These are phyloP conservation scores for Hemileccinum hortonii DNA, from an alignment of 1,284 basidiomycete genomes.

Conservation along the genomic window DNA sequence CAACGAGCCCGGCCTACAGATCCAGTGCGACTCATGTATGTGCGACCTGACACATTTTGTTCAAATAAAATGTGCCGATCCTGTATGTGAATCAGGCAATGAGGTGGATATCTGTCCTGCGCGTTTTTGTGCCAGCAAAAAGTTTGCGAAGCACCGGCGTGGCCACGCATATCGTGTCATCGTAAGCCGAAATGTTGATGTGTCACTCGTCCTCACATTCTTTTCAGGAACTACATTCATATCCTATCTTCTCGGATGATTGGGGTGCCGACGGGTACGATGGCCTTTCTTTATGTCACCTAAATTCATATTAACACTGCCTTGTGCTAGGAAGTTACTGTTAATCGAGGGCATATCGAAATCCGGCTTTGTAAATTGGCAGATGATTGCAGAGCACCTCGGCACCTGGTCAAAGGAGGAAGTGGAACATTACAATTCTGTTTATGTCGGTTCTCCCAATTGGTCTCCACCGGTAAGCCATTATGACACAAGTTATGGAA, in stretches of 20 bases:
- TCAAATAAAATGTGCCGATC: slow-evolving; percentile 87
- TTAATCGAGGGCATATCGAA: slow-evolving; percentile 87
- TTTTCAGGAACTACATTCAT: slow-evolving; percentile 86
- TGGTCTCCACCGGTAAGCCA: slow-evolving; percentile 77
- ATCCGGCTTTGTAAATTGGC: slow-evolving; percentile 96
- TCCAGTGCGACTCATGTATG: slow-evolving; percentile 71
- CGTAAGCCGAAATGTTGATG: slow-evolving; percentile 46
- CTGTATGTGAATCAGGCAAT: slow-evolving; percentile 69
- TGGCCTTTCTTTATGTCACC: background rate
- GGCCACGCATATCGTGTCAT: slow-evolving; percentile 93
- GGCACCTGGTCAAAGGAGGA: slow-evolving; percentile 95
- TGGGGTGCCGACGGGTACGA: slow-evolving; percentile 98
- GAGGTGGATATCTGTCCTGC: slow-evolving; percentile 86
- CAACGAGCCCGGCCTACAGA: slow-evolving; percentile 75
- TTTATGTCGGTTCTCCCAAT: slow-evolving; percentile 76
- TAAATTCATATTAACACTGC: background rate
- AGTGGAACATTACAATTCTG: slow-evolving; percentile 85
- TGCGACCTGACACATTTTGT: slow-evolving; percentile 86
- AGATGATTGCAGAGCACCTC: slow-evolving; percentile 93
- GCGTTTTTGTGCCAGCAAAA: slow-evolving; percentile 92
- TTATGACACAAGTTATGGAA: background rate
- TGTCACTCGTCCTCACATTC: slow-evolving; percentile 4
- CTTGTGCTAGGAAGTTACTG: slow-evolving; percentile 71
- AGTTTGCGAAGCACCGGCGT: slow-evolving; percentile 84
- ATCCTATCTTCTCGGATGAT: slow-evolving; percentile 92